Evolutionary conservation across 2,329 filamentous ascomycete genomes (phyloP).

Genomic region (Pyrenochaeta sp.): DNA sequence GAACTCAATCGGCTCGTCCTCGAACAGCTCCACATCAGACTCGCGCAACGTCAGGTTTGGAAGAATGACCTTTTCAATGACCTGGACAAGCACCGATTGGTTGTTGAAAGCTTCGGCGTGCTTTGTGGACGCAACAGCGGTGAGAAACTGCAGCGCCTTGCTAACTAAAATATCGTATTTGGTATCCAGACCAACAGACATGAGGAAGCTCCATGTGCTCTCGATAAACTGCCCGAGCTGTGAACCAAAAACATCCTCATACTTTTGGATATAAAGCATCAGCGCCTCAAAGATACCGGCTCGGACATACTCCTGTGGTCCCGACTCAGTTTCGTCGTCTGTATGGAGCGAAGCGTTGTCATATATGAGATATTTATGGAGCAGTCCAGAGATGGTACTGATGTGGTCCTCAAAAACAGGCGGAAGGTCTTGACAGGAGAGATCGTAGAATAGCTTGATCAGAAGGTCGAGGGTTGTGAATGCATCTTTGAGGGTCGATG

Average conservation of each 20-base stretch:
- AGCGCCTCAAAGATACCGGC: slow-evolving; percentile 92
- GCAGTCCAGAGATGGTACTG: slow-evolving; percentile 74
- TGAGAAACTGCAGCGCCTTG: slow-evolving; percentile 93
- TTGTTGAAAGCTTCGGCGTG: slow-evolving; percentile 89
- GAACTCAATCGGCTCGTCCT: slow-evolving; percentile 98
- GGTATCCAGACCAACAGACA: slow-evolving; percentile 82
- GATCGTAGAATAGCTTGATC: slow-evolving; percentile 91
- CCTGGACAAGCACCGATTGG: slow-evolving; percentile 78
- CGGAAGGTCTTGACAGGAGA: slow-evolving; percentile 96
- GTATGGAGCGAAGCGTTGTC: slow-evolving; percentile 83
- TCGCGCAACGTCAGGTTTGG: slow-evolving; percentile 92
- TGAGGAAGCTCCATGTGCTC: slow-evolving; percentile 90
- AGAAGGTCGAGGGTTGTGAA: slow-evolving; percentile 88
- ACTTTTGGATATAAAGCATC: slow-evolving; percentile 92
- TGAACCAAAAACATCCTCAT: slow-evolving; percentile 88
- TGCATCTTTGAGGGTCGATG: slow-evolving; percentile 75
- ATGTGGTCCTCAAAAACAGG: slow-evolving; percentile 94
- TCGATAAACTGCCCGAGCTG: slow-evolving; percentile 85
- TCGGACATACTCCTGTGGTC: slow-evolving; percentile 84
- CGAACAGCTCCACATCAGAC: slow-evolving; percentile 93
- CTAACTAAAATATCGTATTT: slow-evolving; percentile 96
- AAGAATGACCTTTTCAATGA: slow-evolving; percentile 94
- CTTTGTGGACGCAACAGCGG: slow-evolving; percentile 78
- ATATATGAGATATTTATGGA: slow-evolving; percentile 94
- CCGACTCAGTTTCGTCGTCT: slow-evolving; percentile 88